Base-by-base conservation (phyloP, 371 early-diverging fungal genomes). In the Lichtheimia ornata region DNA sequence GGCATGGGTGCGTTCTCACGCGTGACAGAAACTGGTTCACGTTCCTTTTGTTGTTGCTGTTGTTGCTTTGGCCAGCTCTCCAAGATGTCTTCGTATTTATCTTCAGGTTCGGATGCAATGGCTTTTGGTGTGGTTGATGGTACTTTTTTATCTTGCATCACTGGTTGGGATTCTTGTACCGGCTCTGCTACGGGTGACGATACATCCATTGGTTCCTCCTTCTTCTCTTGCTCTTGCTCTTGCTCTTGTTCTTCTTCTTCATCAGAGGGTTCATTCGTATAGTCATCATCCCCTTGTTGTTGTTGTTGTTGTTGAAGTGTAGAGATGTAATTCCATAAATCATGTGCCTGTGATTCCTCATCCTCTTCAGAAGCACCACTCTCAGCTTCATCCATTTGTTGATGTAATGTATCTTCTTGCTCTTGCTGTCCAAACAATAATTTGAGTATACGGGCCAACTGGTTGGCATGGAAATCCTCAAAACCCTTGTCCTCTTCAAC, bases 311-410 rank as follows among this genome's bases (percentile, higher is more conserved):
- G 41, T 30, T 65, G 65, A 2, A 22, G 18, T n/a, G 50, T 22
- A 20, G 53, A 35, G 50, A 59, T 52, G 15, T 62, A 51, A 13
- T 61, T 54, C 70, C 53, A 68, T 47, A 62, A 56, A 41, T 53
- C 62, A 3, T 60, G 50, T 22, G 56, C 52, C n/a, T 59, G 59
- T 49, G 55, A 40, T 15, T 64, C 53, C 17, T 72, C 67, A 7
- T 24, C 47, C 11, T 35, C 35, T 35, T 35, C 35, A 35, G 35
- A 35, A 35, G 35, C 35, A 35, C 9, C 35, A 35, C 35, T 35
- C 9, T 35, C 35, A 6, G 49, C 53, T 52, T 74, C 63, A 52
- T 54, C 53, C 14, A 30, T 47, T 49, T 56, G 22, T 11, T 47
- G 47, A 7, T 47, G 47, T 11, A 58, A 7, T 18, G 62, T 44